Evolutionary conservation across 2,329 filamentous ascomycete species (phyloP), one percentile per base, ranked within the genome.

Genomic region (Fusarium fujikuroi): DNA sequence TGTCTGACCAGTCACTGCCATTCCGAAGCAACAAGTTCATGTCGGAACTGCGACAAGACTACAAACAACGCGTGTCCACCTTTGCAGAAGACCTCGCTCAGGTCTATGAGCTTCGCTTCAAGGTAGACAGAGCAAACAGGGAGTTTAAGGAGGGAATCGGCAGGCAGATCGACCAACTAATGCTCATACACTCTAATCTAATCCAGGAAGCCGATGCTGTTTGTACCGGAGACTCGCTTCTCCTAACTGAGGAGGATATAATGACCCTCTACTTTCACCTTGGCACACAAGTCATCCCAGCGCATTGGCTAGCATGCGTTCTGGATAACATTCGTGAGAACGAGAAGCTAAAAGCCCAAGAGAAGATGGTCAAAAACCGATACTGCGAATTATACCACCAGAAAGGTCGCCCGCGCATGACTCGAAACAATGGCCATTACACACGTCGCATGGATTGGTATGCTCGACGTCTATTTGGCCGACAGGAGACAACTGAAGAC

Each of bases 241-340:
- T 25, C 2, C n/a, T 36, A 10, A 19, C 30, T 3, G n/a, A 25
- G 12, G n/a, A 18, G 9, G 49, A 52, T 4, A 15, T 25, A 12
- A 2, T 12, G 19, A 2, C 16, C 2, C 16, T 36, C n/a, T 19
- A 5, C 4, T 9, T 10, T 15, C n/a, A 34, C 2, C 30, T 2
- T 11, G 16, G 11, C 3, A 52, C 2, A 9, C n/a, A 11, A 1
- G 0, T 25, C 4, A 4, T 36, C 3, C n/a, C 49, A 3, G 16
- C 19, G 16, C 9, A 36, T 5, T 36, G 49, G 30, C 1, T 19
- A 21, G 49, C 9, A 7, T 19, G n/a, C 9, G 4, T 36, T 2
- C 6, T 36, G 3, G 16, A 36, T 0, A 25, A 25, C 0, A 19
- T 52, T 4, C 4, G n/a, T 1, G 30, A 52, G 6, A 52, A 52